phyloP scores from a whole-genome alignment of 2,329 filamentous ascomycete genomes.

The Xylaria sp. region DNA sequence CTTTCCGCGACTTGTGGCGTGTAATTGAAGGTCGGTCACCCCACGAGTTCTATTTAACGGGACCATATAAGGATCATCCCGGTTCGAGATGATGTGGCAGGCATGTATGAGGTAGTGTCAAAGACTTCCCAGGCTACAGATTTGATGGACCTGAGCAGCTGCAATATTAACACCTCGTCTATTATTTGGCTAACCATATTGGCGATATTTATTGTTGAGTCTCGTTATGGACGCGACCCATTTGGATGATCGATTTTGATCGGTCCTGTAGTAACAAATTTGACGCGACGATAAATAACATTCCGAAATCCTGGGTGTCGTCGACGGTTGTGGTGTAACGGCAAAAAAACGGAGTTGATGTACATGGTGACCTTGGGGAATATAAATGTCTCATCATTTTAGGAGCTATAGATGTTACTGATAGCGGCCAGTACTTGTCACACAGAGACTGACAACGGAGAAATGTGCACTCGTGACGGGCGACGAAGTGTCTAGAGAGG shows the following conservation, averaged over 20 bases:
- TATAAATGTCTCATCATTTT: slow-evolving; percentile 40
- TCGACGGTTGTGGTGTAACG: slow-evolving; percentile 34
- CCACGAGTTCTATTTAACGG: slow-evolving; percentile 42
- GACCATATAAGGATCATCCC: slow-evolving; percentile 37
- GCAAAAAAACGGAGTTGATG: slow-evolving; percentile 42
- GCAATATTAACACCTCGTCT: slow-evolving; percentile 28
- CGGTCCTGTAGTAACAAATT: slow-evolving; percentile 41
- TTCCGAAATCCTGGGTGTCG: slow-evolving; percentile 25
- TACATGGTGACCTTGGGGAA: slow-evolving; percentile 46
- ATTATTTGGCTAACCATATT: slow-evolving; percentile 27
- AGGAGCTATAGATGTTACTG: slow-evolving; percentile 22
- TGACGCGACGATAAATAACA: slow-evolving; percentile 42
- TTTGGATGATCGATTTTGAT: slow-evolving; percentile 43
- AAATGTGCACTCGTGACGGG: slow-evolving; percentile 39
- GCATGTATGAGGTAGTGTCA: slow-evolving; percentile 25
- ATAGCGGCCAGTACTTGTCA: slow-evolving; percentile 28
- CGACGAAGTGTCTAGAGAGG: slow-evolving; percentile 25
- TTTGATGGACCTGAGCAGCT: slow-evolving; percentile 32
- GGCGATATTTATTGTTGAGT: slow-evolving; percentile 28
- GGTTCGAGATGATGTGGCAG: slow-evolving; percentile 29
- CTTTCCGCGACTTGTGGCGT: slow-evolving; percentile 16
- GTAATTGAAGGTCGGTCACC: slow-evolving; percentile 32
- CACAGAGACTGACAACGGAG: slow-evolving; percentile 41
- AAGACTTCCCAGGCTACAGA: slow-evolving; percentile 30
- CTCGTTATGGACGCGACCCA: slow-evolving; percentile 30